These are phyloP conservation scores for Phlebopus sp. DNA, from an alignment of 1,284 basidiomycete genomes.

Conservation along the genomic window DNA sequence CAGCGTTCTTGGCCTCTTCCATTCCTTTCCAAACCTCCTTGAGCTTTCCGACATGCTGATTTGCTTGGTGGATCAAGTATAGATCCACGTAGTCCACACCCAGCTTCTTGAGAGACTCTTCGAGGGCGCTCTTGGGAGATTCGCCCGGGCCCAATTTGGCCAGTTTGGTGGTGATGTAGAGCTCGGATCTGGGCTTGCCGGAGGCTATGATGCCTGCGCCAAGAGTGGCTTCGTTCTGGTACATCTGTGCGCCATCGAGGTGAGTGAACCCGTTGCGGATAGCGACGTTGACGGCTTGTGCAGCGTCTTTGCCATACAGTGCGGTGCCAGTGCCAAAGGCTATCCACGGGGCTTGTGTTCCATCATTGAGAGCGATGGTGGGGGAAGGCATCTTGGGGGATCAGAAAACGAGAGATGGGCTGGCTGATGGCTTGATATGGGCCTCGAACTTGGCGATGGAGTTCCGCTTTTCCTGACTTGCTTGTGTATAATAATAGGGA, in stretches of 20 bases:
- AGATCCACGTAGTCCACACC: constrained; percentile 70
- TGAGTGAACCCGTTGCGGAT: constrained; percentile 64
- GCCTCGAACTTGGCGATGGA: too few relatives aligned
- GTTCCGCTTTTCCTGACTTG: too few relatives aligned
- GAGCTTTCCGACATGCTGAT: constrained; percentile 40
- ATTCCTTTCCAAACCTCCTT: constrained; percentile 67
- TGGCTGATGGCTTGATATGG: too few relatives aligned
- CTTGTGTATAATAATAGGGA: too few relatives aligned
- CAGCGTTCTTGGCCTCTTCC: constrained; percentile 65
- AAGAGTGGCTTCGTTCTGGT: constrained; percentile 60
- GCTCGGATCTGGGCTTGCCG: constrained; percentile 40
- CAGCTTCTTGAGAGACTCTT: constrained; percentile 58
- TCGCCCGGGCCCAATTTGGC: constrained; percentile 33
- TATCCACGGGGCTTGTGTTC: constrained; percentile 54
- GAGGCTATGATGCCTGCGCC: constrained; percentile 53
- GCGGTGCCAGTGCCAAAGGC: constrained; percentile 72
- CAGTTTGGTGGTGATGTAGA: constrained; percentile 72
- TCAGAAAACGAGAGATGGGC: too few relatives aligned
- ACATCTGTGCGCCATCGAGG: constrained; percentile 70
- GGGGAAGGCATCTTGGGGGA: constrained; percentile 33
- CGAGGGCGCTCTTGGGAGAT: constrained; percentile 49
- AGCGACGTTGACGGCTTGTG: constrained; percentile 48
- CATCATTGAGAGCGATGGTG: constrained; percentile 57
- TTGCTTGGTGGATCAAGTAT: constrained; percentile 67
- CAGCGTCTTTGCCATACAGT: constrained; percentile 51